Base-by-base conservation (phyloP, 2,329 filamentous ascomycete genomes). In the Colletotrichum magnum region DNA sequence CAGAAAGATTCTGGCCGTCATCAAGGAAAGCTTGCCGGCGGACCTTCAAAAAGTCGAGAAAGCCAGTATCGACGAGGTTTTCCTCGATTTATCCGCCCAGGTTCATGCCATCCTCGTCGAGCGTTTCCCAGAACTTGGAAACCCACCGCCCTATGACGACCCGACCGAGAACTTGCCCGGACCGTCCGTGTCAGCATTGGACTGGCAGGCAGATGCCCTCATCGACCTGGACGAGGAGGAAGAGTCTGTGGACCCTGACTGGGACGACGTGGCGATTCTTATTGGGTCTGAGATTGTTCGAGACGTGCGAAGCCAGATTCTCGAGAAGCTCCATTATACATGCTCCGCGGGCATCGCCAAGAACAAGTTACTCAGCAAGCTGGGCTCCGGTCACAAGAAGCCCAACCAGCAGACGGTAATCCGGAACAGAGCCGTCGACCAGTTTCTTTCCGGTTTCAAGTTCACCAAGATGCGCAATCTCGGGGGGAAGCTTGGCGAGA, bases 371-470 rank as follows among this genome's bases (percentile, higher is more conserved):
- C 85, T 99, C 69, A 94, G 95, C 71, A 99, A 99, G 82, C 84
- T 99, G 65, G 96, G 95, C 36, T 97, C 94, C 26, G 94, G 89
- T 6, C 90, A 95, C 82, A 95, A 94, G 82, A 99, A 99, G 79
- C 96, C 96, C 41, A 96, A 98, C 77, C 89, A 92, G 73, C 96
- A 99, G 81, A 98, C 95, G 0, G 89, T 98, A n/a, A 90, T 99
- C 57, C 92, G 96, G 26, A 95, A 94, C 77, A 90, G 94, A 54
- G 95, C 95, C 1, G 86, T 94, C 2, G 86, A 90, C 71, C 86
- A 92, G 51, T 99, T 99, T 76, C 83, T 99, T 50, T 88, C 88
- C 9, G 89, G 89, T 16, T 94, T 97, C 85, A 97, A 97, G 77
- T 95, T 98, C 76, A 97, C 94, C 16, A 97, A 97, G 79, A 96